phyloP scores from a whole-genome alignment of 163 green algal species.

The Chlorella variabilis region DNA sequence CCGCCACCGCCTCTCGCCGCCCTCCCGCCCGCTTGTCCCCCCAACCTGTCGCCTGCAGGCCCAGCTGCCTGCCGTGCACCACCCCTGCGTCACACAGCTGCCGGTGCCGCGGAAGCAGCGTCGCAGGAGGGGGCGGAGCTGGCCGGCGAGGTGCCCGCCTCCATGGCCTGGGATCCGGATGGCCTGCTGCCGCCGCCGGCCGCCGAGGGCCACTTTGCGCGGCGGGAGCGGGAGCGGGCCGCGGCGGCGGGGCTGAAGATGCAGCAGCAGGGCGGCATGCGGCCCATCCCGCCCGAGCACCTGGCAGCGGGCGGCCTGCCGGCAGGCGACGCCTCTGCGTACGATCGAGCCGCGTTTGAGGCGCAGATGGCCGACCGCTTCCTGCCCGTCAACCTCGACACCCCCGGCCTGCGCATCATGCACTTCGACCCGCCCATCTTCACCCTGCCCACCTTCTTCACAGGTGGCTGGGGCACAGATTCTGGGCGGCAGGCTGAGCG shows the following conservation, averaged over 20 bases:
- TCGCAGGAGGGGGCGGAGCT: neutral
- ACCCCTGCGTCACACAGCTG: no score
- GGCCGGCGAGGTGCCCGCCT: neutral
- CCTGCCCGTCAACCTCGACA: conserved; percentile 66
- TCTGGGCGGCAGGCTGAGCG: no score
- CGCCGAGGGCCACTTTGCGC: conserved; percentile 51
- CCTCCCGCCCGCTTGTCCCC: no score
- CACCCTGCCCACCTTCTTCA: conserved; percentile 44
- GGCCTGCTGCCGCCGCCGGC: conserved; percentile 45
- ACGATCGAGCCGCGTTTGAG: conserved; percentile 43
- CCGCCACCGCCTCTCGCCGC: no score
- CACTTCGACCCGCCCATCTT: conserved; percentile 73
- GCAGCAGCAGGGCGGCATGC: neutral
- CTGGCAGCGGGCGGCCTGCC: conserved; percentile 32
- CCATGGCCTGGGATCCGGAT: conserved; percentile 61
- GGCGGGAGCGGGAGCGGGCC: conserved; percentile 40
- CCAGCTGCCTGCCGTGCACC: no score
- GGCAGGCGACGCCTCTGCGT: conserved; percentile 20
- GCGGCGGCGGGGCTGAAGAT: conserved; percentile 12
- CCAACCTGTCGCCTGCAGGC: no score
- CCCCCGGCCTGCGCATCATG: conserved; percentile 61
- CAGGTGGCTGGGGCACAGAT: neutral
- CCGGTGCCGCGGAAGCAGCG: no score
- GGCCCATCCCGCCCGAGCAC: conserved; percentile 36
- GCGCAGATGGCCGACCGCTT: conserved; percentile 51